Base-by-base conservation (phyloP, 1,284 basidiomycete species). In the Sparassis latifolia region DNA sequence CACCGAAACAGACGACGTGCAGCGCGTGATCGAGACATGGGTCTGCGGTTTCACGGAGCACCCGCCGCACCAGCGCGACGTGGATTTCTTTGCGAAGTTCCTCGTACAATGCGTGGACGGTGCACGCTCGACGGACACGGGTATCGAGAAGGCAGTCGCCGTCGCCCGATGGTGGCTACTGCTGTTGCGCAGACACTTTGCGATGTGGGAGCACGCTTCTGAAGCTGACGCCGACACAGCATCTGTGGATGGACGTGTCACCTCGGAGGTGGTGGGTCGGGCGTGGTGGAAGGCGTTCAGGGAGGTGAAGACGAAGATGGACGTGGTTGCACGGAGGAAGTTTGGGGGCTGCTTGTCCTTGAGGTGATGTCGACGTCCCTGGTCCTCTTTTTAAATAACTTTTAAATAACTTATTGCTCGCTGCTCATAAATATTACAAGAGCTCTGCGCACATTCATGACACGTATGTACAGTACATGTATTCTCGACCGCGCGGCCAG, bases 121-220 rank as follows among this genome's bases (percentile, higher is more conserved):
- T 2, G 56, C 59, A 38, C 58, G 62, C 47, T 75, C 73, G 50
- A 75, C 77, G 3, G 79, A 88, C 58, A 74, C 72, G 10, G 86
- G 86, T 0, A 65, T 89, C 42, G 84, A 86, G 65, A 79, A 77
- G 54, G 86, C 82, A 37, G 66, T 85, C 2, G 77, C 76, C 31
- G 78, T 90, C 28, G 71, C 92, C 70, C 82, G 78, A 61, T 92
- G 86, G 82, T 92, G 92, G 90, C 62, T 81, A 46, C 74, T 88
- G 33, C 59, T 89, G 33, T 59, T 89, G 58, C 71, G 80, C 58
- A 68, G 80, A 50, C 64, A 75, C 55, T 87, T 79, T 74, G 76
- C 70, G 10, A 64, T 68, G 2, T 78, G 74, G 55, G 83, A 86
- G 61, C 55, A 67, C 48, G 65, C 67, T 37, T 71, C 73, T 42